These are phyloP conservation scores for Yarrowia yakushimensis DNA, from an alignment of 805 yeast genomes.

Conservation along the genomic window DNA sequence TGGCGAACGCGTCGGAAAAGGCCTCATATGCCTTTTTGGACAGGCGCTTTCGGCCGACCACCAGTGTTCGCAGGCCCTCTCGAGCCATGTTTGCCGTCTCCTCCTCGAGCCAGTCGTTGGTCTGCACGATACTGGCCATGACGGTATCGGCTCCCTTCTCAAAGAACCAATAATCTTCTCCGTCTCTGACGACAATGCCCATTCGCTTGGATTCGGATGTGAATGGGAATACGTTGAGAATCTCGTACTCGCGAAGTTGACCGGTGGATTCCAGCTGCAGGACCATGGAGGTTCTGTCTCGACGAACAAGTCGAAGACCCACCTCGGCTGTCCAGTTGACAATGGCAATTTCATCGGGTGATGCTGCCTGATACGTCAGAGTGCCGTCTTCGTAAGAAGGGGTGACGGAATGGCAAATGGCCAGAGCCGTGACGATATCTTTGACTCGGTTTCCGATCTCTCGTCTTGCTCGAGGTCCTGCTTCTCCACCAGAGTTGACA, in stretches of 20 bases:
- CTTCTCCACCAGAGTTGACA: constrained; percentile 40
- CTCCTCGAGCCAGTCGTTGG: constrained; percentile 95
- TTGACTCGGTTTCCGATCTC: constrained; percentile 74
- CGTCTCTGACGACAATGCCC: constrained; percentile 75
- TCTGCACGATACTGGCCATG: constrained; percentile 76
- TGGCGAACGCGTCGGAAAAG: constrained; percentile 60
- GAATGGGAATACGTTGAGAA: constrained; percentile 86
- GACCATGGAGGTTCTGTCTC: constrained; percentile 77
- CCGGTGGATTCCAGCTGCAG: constrained; percentile 61
- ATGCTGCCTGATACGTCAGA: constrained; percentile 89
- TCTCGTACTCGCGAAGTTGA: constrained; percentile 50
- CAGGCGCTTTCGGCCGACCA: constrained; percentile 80
- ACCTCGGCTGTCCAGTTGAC: constrained; percentile 85
- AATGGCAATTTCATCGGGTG: constrained; percentile 97
- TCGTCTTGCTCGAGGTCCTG: constrained; percentile 47
- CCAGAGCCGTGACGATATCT: constrained; percentile 76
- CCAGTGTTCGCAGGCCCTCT: constrained; percentile 94
- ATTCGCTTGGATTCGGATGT: constrained; percentile 93
- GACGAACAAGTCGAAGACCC: constrained; percentile 72
- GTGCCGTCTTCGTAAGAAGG: constrained; percentile 80
- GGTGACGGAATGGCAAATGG: constrained; percentile 96
- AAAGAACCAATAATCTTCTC: constrained; percentile 76
- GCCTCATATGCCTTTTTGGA: constrained; percentile 52
- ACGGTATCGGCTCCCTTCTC: constrained; percentile 97
- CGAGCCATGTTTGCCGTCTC: constrained; percentile 98